A percentile compares a stretch with the other conserved stretches of the same genome.
Conservation (phyloP, 176 grass and related monocot species). For the Neostapfia colusana region DNA sequence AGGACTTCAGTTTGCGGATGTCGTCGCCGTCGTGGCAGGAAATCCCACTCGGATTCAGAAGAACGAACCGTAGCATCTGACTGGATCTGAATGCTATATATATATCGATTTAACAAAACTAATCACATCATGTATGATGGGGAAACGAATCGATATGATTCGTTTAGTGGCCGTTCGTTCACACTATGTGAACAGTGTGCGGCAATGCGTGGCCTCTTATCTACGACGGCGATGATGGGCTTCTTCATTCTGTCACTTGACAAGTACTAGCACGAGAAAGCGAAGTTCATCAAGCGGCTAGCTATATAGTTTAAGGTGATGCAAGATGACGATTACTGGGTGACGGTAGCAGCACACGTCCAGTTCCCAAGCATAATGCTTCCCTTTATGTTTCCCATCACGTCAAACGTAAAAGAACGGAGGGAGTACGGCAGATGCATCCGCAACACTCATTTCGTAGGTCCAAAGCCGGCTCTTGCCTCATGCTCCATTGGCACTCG, state of each 20-base stretch:
- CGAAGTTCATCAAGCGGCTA: not conserved
- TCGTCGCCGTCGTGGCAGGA: not conserved
- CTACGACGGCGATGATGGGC: not conserved
- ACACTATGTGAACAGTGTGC: not conserved
- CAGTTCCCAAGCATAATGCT: not conserved
- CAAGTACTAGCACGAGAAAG: conserved; percentile 28
- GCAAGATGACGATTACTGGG: conserved; percentile 10
- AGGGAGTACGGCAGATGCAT: too few relatives aligned
- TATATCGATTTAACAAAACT: not conserved
- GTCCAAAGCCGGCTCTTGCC: not conserved
- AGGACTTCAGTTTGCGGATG: not conserved
- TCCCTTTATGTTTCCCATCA: too few relatives aligned
- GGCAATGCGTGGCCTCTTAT: not conserved
- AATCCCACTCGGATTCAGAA: conserved; percentile 15
- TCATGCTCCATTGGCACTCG: conserved; percentile 13
- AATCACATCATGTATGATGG: not conserved
- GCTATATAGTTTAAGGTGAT: not conserved
- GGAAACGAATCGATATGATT: not conserved
- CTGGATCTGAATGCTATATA: not conserved
- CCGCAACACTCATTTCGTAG: too few relatives aligned
- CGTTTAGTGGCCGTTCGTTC: not conserved
- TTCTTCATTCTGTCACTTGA: not conserved
- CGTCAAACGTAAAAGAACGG: too few relatives aligned
- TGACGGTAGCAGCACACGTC: not conserved
- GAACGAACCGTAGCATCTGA: too few relatives aligned